Base-by-base conservation (phyloP, 176 grass and related monocot genomes). In the Juncus effusus region DNA sequence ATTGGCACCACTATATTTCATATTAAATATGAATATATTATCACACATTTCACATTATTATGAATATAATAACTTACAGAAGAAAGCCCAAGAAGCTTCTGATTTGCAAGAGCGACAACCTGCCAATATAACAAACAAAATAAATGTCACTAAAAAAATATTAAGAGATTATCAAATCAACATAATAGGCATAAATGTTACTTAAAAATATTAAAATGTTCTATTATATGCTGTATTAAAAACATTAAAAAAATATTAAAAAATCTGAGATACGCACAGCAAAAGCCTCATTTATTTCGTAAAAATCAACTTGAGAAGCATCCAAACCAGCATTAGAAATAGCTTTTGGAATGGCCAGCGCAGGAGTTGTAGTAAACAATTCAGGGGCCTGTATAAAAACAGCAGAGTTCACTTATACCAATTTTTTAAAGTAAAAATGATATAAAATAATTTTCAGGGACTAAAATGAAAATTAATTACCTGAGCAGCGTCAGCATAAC, bases 211-310 rank as follows among this genome's bases (percentile, higher is more conserved):
- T 65, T 12, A 13, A 56, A 1, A 10, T 11, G 4, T 54, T 13
- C 2, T 67, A 28, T 39, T 73, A n/a, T 73, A 13, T 0, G 19
- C 11, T 44, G 11, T 6, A 38, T 40, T 16, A 5, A 13, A 3
- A 54, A 6, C 40, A 35, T 42, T 14, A 61, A 35, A 36, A 62
- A 61, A 69, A 0, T 75, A 44, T 41, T 45, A 66, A 9, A 56
- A 28, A 28, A 28, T 28, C 19, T 0, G 3, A 13, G n/a, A 42
- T 6, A 75, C 74, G 58, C 76, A 96, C 93, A 28, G 93, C 56
- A 74, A 96, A 96, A 28, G 93, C 93, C 88, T 96, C 93, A 59
- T 91, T 96, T 59, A 96, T 96, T 83, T 96, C 93, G 64, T 96
- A 96, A 71, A 85, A 97, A 74, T 97, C 88, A 71, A 97, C 85